A percentile compares a stretch with the other conserved stretches of the same genome.
Conservation (phyloP, 176 grass and related monocot genomes). For the Alopecurus myosuroides region DNA sequence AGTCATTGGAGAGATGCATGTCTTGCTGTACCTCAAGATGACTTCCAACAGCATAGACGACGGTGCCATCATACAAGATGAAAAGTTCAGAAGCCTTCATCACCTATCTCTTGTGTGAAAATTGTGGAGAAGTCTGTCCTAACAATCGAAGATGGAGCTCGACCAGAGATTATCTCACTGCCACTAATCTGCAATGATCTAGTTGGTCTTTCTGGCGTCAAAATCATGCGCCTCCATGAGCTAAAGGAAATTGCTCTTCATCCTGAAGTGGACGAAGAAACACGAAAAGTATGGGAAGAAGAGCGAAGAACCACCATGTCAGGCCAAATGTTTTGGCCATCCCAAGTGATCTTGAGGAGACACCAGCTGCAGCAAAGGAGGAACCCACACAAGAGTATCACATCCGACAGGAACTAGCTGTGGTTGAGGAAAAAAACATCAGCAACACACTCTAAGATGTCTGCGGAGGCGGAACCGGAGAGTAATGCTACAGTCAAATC, state of each 20-base stretch:
- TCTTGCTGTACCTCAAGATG: background rate
- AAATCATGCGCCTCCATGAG: background rate
- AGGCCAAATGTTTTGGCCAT: background rate
- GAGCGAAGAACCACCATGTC: background rate
- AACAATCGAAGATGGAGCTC: background rate
- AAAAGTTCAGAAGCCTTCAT: background rate
- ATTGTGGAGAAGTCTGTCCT: background rate
- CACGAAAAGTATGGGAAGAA: background rate
- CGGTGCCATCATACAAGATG: background rate
- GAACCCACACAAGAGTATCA: background rate
- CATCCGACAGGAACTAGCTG: background rate
- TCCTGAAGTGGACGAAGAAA: background rate
- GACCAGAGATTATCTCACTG: background rate
- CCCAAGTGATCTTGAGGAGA: background rate
- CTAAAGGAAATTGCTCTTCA: slow-evolving; percentile 4
- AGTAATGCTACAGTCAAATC: background rate
- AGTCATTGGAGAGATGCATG: background rate
- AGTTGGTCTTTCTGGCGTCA: background rate
- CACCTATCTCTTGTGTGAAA: background rate
- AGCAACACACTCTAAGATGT: background rate
- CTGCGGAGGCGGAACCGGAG: background rate
- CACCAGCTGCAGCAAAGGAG: background rate
- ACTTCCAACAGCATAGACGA: background rate
- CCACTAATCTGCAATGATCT: background rate
- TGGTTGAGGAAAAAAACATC: background rate